Percentiles rank a stretch among this genome's conserved stretches.
phyloP scores from a whole-genome alignment of 2,329 filamentous ascomycete species.

The Coniochaeta prunicola region DNA sequence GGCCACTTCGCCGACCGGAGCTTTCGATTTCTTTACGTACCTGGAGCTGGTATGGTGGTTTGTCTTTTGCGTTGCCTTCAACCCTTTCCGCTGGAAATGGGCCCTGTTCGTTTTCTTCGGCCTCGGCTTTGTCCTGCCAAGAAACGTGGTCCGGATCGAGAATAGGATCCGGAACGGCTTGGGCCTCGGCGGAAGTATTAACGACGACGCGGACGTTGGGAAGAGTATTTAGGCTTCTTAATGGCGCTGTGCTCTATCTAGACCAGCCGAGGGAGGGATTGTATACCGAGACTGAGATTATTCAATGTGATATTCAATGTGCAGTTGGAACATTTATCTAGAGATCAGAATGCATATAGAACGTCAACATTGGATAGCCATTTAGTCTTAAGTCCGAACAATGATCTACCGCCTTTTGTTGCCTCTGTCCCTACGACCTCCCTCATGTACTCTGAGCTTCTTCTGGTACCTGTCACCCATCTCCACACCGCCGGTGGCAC shows the following conservation, averaged over 20 bases:
- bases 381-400: not conserved
- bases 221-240: slow-evolving; percentile 27
- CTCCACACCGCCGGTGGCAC: slow-evolving; percentile 35
- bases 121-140: slow-evolving; percentile 58
- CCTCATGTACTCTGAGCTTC: slow-evolving; percentile 50
- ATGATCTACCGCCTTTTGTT: slow-evolving; percentile 26
- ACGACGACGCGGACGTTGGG: slow-evolving; percentile 21
- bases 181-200: slow-evolving; percentile 22
- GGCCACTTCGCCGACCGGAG: slow-evolving; percentile 58
- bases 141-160: slow-evolving; percentile 59
- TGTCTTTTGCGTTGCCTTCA: slow-evolving; percentile 67
- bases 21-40: slow-evolving; percentile 88
- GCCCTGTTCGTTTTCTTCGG: slow-evolving; percentile 76
- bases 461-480: slow-evolving; percentile 73
- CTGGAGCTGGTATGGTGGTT: slow-evolving; percentile 83
- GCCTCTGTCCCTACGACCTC: slow-evolving; percentile 35
- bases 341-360: not conserved
- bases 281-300: not conserved
- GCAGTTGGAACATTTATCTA: not conserved
- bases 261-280: too few species aligned
- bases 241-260: too few species aligned
- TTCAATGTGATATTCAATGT: not conserved
- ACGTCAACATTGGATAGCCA: not conserved
- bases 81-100: slow-evolving; percentile 91
- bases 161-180: slow-evolving; percentile 49